phyloP scores from a whole-genome alignment of 768 basidiomycete genomes.

The Kwoniella sp. region DNA sequence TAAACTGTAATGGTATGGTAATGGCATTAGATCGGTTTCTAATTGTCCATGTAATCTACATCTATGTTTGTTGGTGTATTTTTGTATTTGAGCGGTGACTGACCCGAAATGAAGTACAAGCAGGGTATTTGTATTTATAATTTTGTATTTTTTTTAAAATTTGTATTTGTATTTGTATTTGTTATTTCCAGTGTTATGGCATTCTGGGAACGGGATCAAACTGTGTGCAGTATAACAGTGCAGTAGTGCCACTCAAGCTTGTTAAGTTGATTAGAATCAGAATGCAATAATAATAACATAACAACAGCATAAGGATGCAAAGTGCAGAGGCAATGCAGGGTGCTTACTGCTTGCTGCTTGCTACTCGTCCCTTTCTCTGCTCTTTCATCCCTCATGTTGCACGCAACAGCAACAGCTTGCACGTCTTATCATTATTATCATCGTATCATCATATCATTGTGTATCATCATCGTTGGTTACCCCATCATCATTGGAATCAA shows the following conservation, averaged over 20 bases:
- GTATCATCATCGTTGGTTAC: neutral
- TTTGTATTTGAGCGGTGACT: neutral
- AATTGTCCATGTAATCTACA: too few relatives aligned
- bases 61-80: too few relatives aligned
- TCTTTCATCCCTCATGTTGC: slow-evolving; percentile 1
- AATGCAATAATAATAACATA: too few relatives aligned
- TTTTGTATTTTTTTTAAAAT: neutral
- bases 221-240: too few relatives aligned
- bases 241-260: neutral
- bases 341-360: neutral
- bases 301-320: neutral
- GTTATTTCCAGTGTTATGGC: neutral
- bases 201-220: too few relatives aligned
- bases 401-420: too few relatives aligned
- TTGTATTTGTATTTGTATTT: too few relatives aligned
- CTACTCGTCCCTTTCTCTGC: neutral
- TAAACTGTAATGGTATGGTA: too few relatives aligned
- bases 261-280: too few relatives aligned
- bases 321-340: neutral
- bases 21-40: too few relatives aligned
- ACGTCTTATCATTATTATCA: too few relatives aligned
- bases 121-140: neutral
- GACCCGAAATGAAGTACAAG: too few relatives aligned
- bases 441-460: neutral
- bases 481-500: neutral